These are phyloP conservation scores for Apocynum venetum DNA, from an alignment of 257 asterid species.

Conservation along the genomic window DNA sequence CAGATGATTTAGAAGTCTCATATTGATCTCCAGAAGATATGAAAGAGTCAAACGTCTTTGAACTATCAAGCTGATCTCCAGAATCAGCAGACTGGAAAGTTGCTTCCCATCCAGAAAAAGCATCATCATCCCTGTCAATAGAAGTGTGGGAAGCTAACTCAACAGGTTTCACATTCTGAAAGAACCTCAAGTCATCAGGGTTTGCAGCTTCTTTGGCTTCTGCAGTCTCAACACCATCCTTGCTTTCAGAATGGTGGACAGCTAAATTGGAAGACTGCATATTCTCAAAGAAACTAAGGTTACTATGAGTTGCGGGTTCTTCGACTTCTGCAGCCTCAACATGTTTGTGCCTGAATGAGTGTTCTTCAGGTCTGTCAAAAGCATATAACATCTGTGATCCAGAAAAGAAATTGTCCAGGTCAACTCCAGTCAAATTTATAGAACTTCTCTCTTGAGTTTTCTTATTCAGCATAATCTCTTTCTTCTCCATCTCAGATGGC, in stretches of 20 bases:
- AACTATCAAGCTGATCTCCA: conserved; percentile 31
- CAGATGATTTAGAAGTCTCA: conserved; percentile 14
- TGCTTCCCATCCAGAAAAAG: conserved; percentile 75
- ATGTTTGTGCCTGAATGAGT: conserved; percentile 19
- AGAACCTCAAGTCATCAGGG: conserved; percentile 37
- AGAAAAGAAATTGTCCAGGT: conserved; percentile 57
- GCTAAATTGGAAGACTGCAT: conserved; percentile 40
- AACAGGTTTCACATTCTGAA: conserved; percentile 43
- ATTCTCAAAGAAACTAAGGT: conserved; percentile 48
- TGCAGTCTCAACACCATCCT: conserved; percentile 23
- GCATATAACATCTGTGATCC: conserved; percentile 27
- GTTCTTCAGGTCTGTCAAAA: conserved; percentile 32
- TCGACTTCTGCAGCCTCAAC: conserved; percentile 23
- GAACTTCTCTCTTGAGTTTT: conserved; percentile 35
- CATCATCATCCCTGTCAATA: conserved; percentile 23
- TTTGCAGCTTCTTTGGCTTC: conserved; percentile 33
- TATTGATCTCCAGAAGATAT: conserved; percentile 25
- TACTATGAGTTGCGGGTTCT: conserved; percentile 36
- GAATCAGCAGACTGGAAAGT: conserved; percentile 60
- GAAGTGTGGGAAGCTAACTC: conserved; percentile 39
- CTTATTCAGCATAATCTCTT: conserved; percentile 32
- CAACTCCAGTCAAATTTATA: conserved; percentile 42
- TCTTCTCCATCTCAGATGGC: conserved; percentile 43
- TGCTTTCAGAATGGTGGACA: conserved; percentile 28
- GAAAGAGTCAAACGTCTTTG: conserved; percentile 29